Percentiles rank a stretch among this genome's conserved stretches.
Evolutionary conservation across 371 early-diverging fungal genomes (phyloP).

Genomic region (Mortierella sp.): DNA sequence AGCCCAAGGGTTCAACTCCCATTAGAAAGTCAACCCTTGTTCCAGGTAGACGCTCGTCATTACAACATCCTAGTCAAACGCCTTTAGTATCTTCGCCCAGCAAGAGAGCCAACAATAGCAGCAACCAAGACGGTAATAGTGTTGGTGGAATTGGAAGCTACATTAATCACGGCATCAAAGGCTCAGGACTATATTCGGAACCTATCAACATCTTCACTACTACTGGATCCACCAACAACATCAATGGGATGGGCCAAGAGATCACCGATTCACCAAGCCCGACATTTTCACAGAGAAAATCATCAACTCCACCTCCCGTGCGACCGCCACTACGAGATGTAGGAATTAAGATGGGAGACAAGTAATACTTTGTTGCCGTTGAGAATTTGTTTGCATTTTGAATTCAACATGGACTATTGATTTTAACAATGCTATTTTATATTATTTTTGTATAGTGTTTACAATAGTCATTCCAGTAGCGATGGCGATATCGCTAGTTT

Average conservation of each 20-base stretch:
- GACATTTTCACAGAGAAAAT: neutral
- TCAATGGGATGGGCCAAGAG: neutral
- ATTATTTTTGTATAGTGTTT: too few species aligned
- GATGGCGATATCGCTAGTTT: too few species aligned
- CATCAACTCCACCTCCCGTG: neutral
- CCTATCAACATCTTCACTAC: neutral
- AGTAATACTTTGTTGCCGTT: neutral
- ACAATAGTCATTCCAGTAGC: too few species aligned
- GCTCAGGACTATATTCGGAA: neutral
- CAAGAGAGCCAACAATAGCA: neutral
- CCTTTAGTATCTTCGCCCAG: neutral
- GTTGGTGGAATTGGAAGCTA: neutral
- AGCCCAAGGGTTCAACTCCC: neutral
- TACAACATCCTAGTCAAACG: conserved; percentile 26
- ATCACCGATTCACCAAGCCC: neutral
- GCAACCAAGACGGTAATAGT: too few species aligned
- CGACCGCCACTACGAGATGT: neutral
- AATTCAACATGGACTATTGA: too few species aligned
- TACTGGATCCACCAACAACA: neutral
- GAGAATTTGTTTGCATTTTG: too few species aligned
- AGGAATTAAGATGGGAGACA: neutral
- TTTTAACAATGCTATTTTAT: too few species aligned
- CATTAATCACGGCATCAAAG: neutral
- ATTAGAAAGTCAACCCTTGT: conserved; percentile 31
- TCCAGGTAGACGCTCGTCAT: conserved; percentile 42